A percentile compares a stretch with the other conserved stretches of the same genome.
Evolutionary conservation across 495 filamentous ascomycete species (phyloP).

Genomic region (Podospora pseudoanserina): DNA sequence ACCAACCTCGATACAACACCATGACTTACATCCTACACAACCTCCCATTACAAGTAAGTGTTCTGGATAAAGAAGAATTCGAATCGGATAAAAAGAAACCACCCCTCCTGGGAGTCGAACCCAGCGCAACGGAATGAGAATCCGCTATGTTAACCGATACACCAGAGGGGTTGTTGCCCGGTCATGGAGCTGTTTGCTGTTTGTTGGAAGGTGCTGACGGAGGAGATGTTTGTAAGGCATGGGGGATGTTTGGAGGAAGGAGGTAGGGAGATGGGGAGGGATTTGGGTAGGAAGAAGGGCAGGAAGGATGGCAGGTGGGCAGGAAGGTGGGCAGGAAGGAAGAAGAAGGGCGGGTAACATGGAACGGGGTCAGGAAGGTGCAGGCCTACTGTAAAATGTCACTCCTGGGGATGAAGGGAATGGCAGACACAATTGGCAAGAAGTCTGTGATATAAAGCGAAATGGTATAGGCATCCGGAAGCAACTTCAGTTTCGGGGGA

Average conservation of each 20-base stretch:
- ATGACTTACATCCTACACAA: too few relatives aligned
- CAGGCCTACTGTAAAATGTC: neutral
- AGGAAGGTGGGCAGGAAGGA: neutral
- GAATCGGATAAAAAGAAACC: neutral
- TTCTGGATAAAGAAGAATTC: neutral
- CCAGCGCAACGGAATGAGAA: constrained; percentile 14
- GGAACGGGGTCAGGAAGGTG: neutral
- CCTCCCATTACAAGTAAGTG: too few relatives aligned
- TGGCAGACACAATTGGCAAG: neutral
- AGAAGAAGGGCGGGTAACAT: neutral
- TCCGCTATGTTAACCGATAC: constrained; percentile 15
- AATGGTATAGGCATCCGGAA: neutral
- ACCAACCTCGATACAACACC: too few relatives aligned
- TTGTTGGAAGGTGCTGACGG: constrained; percentile 6
- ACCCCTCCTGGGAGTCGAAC: constrained; percentile 11
- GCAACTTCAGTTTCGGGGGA: neutral
- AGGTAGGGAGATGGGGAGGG: neutral
- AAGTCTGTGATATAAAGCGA: neutral
- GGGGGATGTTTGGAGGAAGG: neutral
- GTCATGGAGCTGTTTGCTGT: neutral
- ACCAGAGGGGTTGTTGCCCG: constrained; percentile 2
- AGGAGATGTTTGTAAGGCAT: neutral
- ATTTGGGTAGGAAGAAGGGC: neutral
- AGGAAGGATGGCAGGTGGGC: neutral
- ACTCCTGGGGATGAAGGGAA: neutral